Evolutionary conservation across 2,329 filamentous ascomycete genomes (phyloP), one percentile per base, ranked within the genome.

Genomic region (Nigrograna mackinnonii): DNA sequence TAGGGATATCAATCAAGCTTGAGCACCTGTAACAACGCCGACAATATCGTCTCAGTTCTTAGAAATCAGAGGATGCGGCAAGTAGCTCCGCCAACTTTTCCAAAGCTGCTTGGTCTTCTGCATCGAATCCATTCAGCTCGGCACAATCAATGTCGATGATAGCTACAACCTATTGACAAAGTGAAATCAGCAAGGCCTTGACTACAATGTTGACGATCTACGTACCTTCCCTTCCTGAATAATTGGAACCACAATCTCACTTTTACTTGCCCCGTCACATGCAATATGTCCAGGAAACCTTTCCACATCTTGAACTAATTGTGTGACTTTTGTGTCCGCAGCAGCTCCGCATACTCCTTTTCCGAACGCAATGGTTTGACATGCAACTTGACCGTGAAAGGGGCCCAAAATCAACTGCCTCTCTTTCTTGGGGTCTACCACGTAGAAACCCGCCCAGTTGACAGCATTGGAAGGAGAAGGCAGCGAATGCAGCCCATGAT

Each of bases 361-460:
- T 6, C 84, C 83, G 49, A 91, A 87, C 5, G 74, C 70, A 56
- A 94, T 92, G 13, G 79, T 85, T 66, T 94, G 88, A 62, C 89
- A 94, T 6, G 89, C 89, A 35, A 78, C 76, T 60, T 90, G 87
- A 50, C 88, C 88, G 54, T 90, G 85, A 67, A 92, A 92, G 1
- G 88, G 88, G 0, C 86, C 88, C 1, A 92, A 80, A 52, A 91
- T 86, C 34, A 92, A 79, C 56, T 83, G 81, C 3, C 62, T 47
- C 1, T 64, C 46, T 11, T 60, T 51, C 18, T 45, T 57, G 4
- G 75, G 37, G 21, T 89, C 82, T 32, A 85, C 69, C 12, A 85
- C 82, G 71, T 91, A 91, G 73, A 91, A 92, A 18, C 88, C 87
- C 34, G 86, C 83, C 89, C 89, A 94, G 68, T 94, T 92, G 17